phyloP scores from a whole-genome alignment of 2,329 filamentous ascomycete genomes.

The Exophiala aquamarina region DNA sequence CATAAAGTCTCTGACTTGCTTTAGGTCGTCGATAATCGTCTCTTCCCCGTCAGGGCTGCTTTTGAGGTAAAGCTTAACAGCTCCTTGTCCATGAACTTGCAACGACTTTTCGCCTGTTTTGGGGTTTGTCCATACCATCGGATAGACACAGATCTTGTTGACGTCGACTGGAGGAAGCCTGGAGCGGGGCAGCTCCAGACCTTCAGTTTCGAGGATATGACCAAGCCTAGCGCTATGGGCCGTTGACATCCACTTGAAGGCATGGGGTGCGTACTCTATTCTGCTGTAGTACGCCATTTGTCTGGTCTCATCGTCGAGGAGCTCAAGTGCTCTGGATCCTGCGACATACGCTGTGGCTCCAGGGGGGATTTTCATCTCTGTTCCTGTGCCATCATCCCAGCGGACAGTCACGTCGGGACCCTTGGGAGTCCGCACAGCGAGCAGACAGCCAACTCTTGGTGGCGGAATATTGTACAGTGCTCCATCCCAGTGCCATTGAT shows the following conservation, averaged over 20 bases:
- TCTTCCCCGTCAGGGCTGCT: slow-evolving; percentile 30
- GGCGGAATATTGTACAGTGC: slow-evolving; percentile 38
- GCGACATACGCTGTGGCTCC: slow-evolving; percentile 38
- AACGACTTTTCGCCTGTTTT: slow-evolving; percentile 34
- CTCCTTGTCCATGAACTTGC: slow-evolving; percentile 39
- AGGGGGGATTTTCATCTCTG: slow-evolving; percentile 34
- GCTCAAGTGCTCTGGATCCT: slow-evolving; percentile 27
- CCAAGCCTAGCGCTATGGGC: slow-evolving; percentile 35
- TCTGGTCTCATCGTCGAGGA: slow-evolving; percentile 31
- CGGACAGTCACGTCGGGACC: slow-evolving; percentile 32
- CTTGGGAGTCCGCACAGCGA: slow-evolving; percentile 38
- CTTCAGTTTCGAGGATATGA: slow-evolving; percentile 33
- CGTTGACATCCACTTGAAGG: slow-evolving; percentile 40
- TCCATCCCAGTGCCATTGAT: slow-evolving; percentile 40
- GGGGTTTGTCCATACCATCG: slow-evolving; percentile 41
- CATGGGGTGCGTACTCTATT: slow-evolving; percentile 39
- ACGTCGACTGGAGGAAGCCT: slow-evolving; percentile 32
- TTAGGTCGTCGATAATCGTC: slow-evolving; percentile 29
- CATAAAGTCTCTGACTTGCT: slow-evolving; percentile 34
- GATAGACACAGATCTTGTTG: slow-evolving; percentile 36
- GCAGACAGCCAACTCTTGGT: slow-evolving; percentile 37
- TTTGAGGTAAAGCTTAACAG: slow-evolving; percentile 36
- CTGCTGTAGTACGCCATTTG: slow-evolving; percentile 32
- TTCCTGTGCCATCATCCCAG: slow-evolving; percentile 39
- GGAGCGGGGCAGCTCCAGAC: slow-evolving; percentile 32